phyloP scores from a whole-genome alignment of 352 stramenopile species.

The Globisporangium iwayamae region DNA sequence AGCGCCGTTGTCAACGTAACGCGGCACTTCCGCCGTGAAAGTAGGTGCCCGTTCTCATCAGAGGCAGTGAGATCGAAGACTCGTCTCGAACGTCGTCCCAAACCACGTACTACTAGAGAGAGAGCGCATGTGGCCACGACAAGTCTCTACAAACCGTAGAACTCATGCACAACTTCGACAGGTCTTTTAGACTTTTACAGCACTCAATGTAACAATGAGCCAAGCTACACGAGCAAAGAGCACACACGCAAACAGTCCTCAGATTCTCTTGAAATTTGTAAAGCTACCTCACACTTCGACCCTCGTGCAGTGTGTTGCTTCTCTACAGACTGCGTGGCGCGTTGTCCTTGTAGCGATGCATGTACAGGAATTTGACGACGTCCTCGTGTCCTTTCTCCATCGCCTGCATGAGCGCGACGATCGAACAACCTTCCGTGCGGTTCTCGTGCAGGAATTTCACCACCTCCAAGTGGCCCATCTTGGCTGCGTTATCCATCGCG shows the following conservation, averaged over 20 bases:
- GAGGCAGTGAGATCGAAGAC: no score
- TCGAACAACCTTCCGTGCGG: constrained; percentile 11
- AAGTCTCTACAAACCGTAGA: no score
- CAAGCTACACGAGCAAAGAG: neutral
- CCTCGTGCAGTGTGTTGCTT: neutral
- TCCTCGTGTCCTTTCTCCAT: constrained; percentile 12
- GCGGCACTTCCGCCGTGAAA: no score
- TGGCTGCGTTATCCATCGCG: constrained; percentile 15
- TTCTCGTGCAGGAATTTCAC: constrained; percentile 16
- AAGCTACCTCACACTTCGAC: neutral
- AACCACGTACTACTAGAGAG: no score
- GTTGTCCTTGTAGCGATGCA: constrained; percentile 17
- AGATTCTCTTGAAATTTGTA: no score
- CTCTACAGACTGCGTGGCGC: constrained; percentile 9
- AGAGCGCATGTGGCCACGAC: no score
- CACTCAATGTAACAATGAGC: no score
- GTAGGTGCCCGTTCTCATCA: no score
- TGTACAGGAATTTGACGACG: constrained; percentile 19
- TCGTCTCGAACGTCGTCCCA: no score
- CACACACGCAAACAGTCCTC: neutral
- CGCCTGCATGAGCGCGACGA: constrained; percentile 13
- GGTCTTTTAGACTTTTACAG: no score
- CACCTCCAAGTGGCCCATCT: constrained; percentile 10
- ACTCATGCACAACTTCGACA: no score
- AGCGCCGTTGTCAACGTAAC: no score